Evolutionary conservation across 1,284 basidiomycete genomes (phyloP).

Genomic region (Meira miltonrushii): DNA sequence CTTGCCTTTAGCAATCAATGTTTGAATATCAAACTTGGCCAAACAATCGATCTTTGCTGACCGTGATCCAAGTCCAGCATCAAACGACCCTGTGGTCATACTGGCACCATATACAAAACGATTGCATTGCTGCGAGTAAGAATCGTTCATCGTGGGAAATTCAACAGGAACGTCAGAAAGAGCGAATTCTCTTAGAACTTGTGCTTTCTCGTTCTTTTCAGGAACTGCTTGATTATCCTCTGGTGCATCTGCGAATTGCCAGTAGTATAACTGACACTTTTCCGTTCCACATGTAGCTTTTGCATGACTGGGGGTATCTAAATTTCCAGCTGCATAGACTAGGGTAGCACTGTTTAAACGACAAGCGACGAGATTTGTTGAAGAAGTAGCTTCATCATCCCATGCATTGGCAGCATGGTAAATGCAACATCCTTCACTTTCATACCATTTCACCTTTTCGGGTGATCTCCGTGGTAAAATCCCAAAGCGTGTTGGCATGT

Average conservation of each 20-base stretch:
- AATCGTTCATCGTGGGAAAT: slow-evolving; percentile 55
- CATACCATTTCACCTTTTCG: slow-evolving; percentile 52
- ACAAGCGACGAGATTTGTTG: slow-evolving; percentile 54
- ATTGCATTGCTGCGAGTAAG: slow-evolving; percentile 51
- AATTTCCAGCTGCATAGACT: slow-evolving; percentile 56
- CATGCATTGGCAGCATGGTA: slow-evolving; percentile 59
- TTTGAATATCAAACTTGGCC: slow-evolving; percentile 55
- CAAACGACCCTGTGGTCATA: slow-evolving; percentile 51
- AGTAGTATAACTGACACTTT: slow-evolving; percentile 56
- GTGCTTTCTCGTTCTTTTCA: slow-evolving; percentile 44
- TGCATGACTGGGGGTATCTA: slow-evolving; percentile 47
- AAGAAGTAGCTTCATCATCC: slow-evolving; percentile 45
- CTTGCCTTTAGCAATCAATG: slow-evolving; percentile 49
- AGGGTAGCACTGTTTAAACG: slow-evolving; percentile 56
- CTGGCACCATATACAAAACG: slow-evolving; percentile 54
- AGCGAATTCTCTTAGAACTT: slow-evolving; percentile 49
- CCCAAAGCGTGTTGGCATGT: slow-evolving; percentile 54
- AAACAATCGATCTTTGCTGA: slow-evolving; percentile 58
- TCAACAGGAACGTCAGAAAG: slow-evolving; percentile 57
- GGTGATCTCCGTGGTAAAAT: slow-evolving; percentile 55
- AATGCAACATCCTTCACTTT: slow-evolving; percentile 55
- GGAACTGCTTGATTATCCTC: background rate
- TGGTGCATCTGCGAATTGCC: slow-evolving; percentile 20
- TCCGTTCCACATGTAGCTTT: slow-evolving; percentile 52
- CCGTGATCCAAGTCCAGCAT: slow-evolving; percentile 55